Base-by-base conservation (phyloP, 108 stramenopile genomes). In the Conticribra weissflogii region DNA sequence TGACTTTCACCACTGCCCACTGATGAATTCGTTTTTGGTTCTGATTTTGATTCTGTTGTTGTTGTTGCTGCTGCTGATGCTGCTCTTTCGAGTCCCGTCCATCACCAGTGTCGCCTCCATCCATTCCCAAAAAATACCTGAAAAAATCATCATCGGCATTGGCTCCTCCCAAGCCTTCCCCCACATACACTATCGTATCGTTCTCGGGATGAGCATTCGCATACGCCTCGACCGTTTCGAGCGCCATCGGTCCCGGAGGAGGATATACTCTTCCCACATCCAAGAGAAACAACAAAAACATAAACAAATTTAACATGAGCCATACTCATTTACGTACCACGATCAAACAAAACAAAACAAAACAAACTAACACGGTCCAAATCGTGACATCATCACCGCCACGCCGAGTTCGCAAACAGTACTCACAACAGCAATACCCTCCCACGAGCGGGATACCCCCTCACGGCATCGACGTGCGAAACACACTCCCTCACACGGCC, bases 141-240 rank as follows among this genome's bases (percentile, higher is more conserved):
- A 90, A 90, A 19, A 93, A 79, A 27, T 54, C 79, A 53, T 87
- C 81, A 44, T 86, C 68, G 21, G 76, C 92, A 63, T 90, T 93
- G 27, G 87, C 87, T 47, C 92, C 93, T 29, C 87, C 87, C 17
- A 80, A 64, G 14, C 93, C 93, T 77, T 94, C 93, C 53, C 90
- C 93, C 17, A 93, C 84, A 46, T 81, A 88, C 0, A 89, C 79
- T 0, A 86, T 47, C 2, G 88, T 90, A 57, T 91, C 88, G 50
- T 91, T 94, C 46, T 79, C 53, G 25, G 58, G 31, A 16, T 47
- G 66, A 18, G 78, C 78, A 25, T 82, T 57, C 17, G 79, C 46
- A 71, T 91, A 94, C 17, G 70, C 67, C 33, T 84, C 33, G 16
- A 88, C 68, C n/a, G 85, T 76, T 32, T 88, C 64, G 2, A 82